These are phyloP conservation scores for Aspergillus wentii DNA, from an alignment of 495 filamentous ascomycete genomes.

Conservation along the genomic window DNA sequence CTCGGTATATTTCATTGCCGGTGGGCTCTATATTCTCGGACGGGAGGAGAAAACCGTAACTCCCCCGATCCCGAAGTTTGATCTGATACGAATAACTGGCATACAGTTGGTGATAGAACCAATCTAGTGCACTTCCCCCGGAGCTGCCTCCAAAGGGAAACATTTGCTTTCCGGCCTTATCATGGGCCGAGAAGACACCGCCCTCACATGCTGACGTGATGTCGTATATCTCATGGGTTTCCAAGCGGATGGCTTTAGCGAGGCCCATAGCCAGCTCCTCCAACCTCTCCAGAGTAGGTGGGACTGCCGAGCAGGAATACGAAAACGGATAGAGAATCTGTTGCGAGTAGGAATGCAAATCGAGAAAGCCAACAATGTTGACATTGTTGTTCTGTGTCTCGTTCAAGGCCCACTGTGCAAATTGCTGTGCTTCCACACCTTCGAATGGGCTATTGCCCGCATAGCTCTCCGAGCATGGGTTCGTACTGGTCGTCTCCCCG, in stretches of 20 bases:
- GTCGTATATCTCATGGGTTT: slow-evolving; percentile 69
- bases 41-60: slow-evolving; percentile 89
- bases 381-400: slow-evolving; percentile 66
- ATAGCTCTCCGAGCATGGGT: slow-evolving; percentile 91
- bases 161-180: slow-evolving; percentile 25
- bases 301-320: slow-evolving; percentile 69
- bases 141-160: slow-evolving; percentile 51
- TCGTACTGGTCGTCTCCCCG: slow-evolving; percentile 56
- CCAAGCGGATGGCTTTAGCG: slow-evolving; percentile 80
- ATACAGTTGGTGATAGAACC: slow-evolving; percentile 85
- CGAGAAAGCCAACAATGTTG: slow-evolving; percentile 76
- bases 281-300: slow-evolving; percentile 85
- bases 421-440: slow-evolving; percentile 65
- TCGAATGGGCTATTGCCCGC: slow-evolving; percentile 82
- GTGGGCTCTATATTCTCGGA: slow-evolving; percentile 84
- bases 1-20: slow-evolving; percentile 78
- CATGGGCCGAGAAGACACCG: slow-evolving; percentile 1
- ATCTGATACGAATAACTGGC: slow-evolving; percentile 90
- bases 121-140: slow-evolving; percentile 88
- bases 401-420: slow-evolving; percentile 84
- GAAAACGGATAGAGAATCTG: slow-evolving; percentile 92
- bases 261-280: slow-evolving; percentile 85
- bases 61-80: slow-evolving; percentile 90
- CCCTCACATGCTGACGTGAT: slow-evolving; percentile 88
- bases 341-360: slow-evolving; percentile 94